Percentiles rank a stretch among this genome's conserved stretches.
Evolutionary conservation across 2,329 filamentous ascomycete genomes (phyloP).

Genomic region (Aurifilum marmelostoma): DNA sequence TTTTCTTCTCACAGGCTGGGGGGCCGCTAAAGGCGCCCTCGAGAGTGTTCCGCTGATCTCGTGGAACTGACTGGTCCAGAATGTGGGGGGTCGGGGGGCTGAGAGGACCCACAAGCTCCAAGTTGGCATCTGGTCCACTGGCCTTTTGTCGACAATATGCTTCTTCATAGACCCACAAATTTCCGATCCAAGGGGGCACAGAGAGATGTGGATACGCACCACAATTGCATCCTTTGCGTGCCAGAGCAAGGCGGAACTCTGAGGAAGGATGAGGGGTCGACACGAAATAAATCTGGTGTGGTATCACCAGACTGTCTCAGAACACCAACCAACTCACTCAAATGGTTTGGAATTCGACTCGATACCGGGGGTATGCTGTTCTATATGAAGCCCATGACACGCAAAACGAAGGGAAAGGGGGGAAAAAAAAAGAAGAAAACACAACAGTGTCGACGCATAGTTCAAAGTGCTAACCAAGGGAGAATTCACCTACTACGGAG

Average conservation of each 20-base stretch:
- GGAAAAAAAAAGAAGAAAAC: neutral
- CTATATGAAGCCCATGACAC: conserved; percentile 8
- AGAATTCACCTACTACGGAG: conserved; percentile 10
- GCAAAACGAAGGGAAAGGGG: neutral
- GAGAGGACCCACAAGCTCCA: neutral
- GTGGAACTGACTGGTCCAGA: neutral
- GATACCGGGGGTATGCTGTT: conserved; percentile 15
- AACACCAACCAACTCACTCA: neutral
- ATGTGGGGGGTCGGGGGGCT: neutral
- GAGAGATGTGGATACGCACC: neutral
- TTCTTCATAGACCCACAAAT: neutral
- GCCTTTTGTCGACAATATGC: neutral
- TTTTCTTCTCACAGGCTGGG: neutral
- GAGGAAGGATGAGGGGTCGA: neutral
- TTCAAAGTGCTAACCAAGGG: neutral
- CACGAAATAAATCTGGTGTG: neutral
- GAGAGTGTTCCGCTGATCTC: neutral
- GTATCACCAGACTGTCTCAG: neutral
- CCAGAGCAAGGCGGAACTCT: neutral
- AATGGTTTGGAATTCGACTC: neutral
- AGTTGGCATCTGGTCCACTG: neutral
- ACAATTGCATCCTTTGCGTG: neutral
- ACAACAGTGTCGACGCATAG: neutral
- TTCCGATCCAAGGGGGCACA: neutral
- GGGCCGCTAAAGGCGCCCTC: too few species aligned